Evolutionary conservation across 2,329 filamentous ascomycete species (phyloP).

Genomic region (Talaromyces piceae): DNA sequence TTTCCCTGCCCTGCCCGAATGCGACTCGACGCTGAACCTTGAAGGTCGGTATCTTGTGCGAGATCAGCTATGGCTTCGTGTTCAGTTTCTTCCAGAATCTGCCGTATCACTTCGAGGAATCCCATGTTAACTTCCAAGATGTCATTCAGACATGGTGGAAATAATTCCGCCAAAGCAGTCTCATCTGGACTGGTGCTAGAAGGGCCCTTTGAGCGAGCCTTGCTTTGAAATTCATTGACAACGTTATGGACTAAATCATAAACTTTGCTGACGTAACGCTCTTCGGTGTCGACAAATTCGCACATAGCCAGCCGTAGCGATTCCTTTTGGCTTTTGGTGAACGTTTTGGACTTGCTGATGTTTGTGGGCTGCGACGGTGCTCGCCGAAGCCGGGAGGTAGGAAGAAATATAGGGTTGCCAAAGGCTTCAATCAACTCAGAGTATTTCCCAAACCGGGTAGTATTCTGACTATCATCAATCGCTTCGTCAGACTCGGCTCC

Average conservation of each 20-base stretch:
- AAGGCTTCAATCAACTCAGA: constrained; percentile 68
- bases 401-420: constrained; percentile 77
- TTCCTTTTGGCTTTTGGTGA: constrained; percentile 74
- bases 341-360: constrained; percentile 68
- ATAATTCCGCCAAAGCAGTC: constrained; percentile 66
- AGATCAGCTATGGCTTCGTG: constrained; percentile 71
- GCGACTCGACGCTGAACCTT: constrained; percentile 42
- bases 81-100: constrained; percentile 74
- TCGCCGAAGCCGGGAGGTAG: constrained; percentile 73
- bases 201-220: constrained; percentile 51
- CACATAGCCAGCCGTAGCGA: constrained; percentile 80
- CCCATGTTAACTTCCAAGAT: constrained; percentile 75
- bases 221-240: constrained; percentile 69
- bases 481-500: constrained; percentile 45
- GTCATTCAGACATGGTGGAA: constrained; percentile 69
- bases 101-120: constrained; percentile 70
- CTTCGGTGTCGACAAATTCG: constrained; percentile 87
- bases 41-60: constrained; percentile 48
- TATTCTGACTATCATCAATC: constrained; percentile 17
- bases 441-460: constrained; percentile 64
- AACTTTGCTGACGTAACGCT: constrained; percentile 84
- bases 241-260: constrained; percentile 75
- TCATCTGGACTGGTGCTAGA: constrained; percentile 64
- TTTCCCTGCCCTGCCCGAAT: constrained; percentile 41
- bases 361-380: constrained; percentile 81